These are phyloP conservation scores for Gnomoniopsis sp. DNA, from an alignment of 2,329 filamentous ascomycete genomes.

Conservation along the genomic window DNA sequence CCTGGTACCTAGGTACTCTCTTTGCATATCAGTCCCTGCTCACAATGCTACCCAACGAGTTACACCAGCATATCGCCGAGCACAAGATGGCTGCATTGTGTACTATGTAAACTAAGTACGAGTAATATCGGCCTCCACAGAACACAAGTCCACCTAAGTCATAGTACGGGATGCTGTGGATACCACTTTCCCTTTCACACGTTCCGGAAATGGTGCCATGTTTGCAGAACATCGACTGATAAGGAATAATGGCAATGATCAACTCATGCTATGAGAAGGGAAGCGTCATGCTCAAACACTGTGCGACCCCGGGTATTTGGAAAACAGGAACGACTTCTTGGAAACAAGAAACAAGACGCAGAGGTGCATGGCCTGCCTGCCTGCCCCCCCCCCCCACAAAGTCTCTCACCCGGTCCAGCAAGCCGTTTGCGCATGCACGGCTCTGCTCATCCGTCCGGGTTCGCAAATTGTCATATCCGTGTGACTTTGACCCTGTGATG, in stretches of 20 bases:
- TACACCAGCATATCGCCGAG: too few relatives aligned
- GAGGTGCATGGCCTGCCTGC: background rate
- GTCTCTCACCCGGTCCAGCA: background rate
- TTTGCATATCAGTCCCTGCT: too few relatives aligned
- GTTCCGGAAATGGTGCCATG: background rate
- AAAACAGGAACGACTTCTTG: background rate
- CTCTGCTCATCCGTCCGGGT: background rate
- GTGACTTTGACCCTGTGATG: slow-evolving; percentile 24
- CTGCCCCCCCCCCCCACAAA: too few relatives aligned
- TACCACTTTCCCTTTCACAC: too few relatives aligned
- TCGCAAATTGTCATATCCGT: slow-evolving; percentile 9
- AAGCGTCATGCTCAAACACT: background rate
- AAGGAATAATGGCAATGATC: background rate
- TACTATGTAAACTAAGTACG: too few relatives aligned
- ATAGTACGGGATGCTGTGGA: too few relatives aligned
- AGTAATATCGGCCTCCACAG: too few relatives aligned
- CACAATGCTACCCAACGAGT: too few relatives aligned
- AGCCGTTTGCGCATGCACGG: background rate
- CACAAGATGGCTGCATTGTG: too few relatives aligned
- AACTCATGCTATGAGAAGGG: slow-evolving; percentile 2
- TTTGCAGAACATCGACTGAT: background rate
- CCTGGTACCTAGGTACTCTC: too few relatives aligned
- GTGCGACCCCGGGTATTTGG: slow-evolving; percentile 5
- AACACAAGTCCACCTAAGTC: too few relatives aligned
- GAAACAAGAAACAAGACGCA: background rate